Evolutionary conservation across 345 rosid species (phyloP).

Genomic region (Limnanthes douglasii): DNA sequence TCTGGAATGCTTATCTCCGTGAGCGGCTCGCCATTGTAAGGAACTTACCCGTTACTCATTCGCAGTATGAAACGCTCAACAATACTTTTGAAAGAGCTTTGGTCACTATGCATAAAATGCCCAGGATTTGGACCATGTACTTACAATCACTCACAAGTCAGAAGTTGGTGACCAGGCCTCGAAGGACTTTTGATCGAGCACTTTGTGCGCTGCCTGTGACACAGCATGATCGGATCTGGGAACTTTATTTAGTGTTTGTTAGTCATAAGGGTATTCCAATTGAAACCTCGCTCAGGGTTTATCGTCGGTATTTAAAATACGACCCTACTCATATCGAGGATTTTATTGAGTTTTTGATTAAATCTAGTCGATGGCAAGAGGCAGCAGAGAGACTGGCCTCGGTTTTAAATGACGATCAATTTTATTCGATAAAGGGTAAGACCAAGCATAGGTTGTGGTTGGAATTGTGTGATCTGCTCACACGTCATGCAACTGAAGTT

Average conservation of each 20-base stretch:
- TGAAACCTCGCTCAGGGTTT: slow-evolving; percentile 87
- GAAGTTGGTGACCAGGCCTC: slow-evolving; percentile 39
- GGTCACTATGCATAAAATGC: slow-evolving; percentile 96
- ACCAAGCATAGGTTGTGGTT: slow-evolving; percentile 85
- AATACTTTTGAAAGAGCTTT: slow-evolving; percentile 83
- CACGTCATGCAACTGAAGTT: slow-evolving; percentile 66
- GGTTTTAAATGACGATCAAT: slow-evolving; percentile 77
- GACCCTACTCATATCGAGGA: slow-evolving; percentile 89
- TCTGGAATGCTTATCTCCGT: slow-evolving; percentile 73
- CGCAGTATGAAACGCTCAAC: slow-evolving; percentile 58
- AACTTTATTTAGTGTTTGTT: slow-evolving; percentile 68
- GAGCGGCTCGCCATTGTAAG: slow-evolving; percentile 71
- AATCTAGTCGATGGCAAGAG: slow-evolving; percentile 86
- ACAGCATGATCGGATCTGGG: slow-evolving; percentile 91
- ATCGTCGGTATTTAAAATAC: slow-evolving; percentile 85
- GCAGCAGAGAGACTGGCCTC: slow-evolving; percentile 76
- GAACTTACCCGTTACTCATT: slow-evolving; percentile 49
- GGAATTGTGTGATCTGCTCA: slow-evolving; percentile 81
- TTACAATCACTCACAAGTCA: slow-evolving; percentile 45
- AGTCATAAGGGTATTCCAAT: slow-evolving; percentile 81
- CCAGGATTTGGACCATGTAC: slow-evolving; percentile 82
- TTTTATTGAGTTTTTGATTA: slow-evolving; percentile 76
- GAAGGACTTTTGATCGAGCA: slow-evolving; percentile 66
- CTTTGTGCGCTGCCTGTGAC: slow-evolving; percentile 87
- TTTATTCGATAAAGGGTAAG: slow-evolving; percentile 75